Evolutionary conservation across 192 early-diverging fungal genomes (phyloP), one percentile per base, ranked within the genome.

Genomic region (Lunasporangiospora selenospora): DNA sequence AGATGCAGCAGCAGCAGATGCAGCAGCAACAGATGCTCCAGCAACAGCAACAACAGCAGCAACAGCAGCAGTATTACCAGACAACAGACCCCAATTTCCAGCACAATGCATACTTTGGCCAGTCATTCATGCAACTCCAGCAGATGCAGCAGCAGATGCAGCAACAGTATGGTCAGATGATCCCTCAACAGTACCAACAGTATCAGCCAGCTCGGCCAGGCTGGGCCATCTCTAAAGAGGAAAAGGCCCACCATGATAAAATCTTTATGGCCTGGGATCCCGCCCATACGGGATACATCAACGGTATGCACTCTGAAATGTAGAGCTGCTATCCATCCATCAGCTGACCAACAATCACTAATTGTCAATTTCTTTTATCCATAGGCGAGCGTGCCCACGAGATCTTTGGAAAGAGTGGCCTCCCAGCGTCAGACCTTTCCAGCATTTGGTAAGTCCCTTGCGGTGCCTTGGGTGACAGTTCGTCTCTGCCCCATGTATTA

Each of bases 261-360:
- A 87, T 92, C 48, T 94, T 94, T 64, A 87, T 80, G 29, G 84
- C 83, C 11, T 93, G 88, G 87, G 92, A 94, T 70, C 78, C 80
- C 0, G 77, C 80, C 34, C 82, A 80, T 16, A 80, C 78, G 1
- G 92, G 91, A 7, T 90, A 79, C 65, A 78, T 94, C 32, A 80
- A 81, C 36, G 92, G 90, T 58, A 69, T 53, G 57, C n/a, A n/a
- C n/a, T n/a, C n/a, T n/a, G n/a, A n/a, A n/a, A n/a, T n/a, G n/a
- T n/a, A n/a, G n/a, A n/a, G n/a, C n/a, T n/a, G n/a, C n/a, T n/a
- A n/a, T n/a, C n/a, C n/a, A n/a, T n/a, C n/a, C n/a, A n/a, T n/a
- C n/a, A n/a, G n/a, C n/a, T n/a, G n/a, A n/a, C n/a, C n/a, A n/a
- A n/a, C n/a, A n/a, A n/a, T n/a, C n/a, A n/a, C n/a, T n/a, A n/a